phyloP scores from a whole-genome alignment of 1,284 basidiomycete species.

The Inonotus obliquus region DNA sequence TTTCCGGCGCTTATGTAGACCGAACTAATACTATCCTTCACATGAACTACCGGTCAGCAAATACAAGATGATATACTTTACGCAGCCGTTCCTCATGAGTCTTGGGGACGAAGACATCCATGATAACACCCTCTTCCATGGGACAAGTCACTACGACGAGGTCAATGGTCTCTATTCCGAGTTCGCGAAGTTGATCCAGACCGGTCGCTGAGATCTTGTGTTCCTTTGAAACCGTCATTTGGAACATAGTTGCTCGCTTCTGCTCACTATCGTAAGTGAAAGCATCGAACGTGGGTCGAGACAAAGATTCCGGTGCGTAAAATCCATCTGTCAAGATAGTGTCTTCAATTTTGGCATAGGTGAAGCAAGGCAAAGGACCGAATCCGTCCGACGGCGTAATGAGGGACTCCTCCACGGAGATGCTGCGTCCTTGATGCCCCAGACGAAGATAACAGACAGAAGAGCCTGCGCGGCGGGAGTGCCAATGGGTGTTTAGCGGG shows the following conservation, averaged over 20 bases:
- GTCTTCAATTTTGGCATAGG: background rate
- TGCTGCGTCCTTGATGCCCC: too few relatives aligned
- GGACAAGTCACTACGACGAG: background rate
- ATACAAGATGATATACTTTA: background rate
- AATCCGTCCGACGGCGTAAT: too few relatives aligned
- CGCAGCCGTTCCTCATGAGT: background rate
- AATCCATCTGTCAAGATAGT: background rate
- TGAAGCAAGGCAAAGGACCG: too few relatives aligned
- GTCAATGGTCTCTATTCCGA: background rate
- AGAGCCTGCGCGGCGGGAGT: background rate
- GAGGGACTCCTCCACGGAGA: too few relatives aligned
- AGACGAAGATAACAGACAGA: too few relatives aligned
- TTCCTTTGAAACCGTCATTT: background rate
- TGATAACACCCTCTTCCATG: background rate
- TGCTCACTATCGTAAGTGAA: background rate
- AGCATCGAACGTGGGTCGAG: background rate
- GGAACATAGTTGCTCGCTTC: background rate
- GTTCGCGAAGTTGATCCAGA: background rate
- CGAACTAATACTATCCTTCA: too few relatives aligned
- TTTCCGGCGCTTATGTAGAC: too few relatives aligned
- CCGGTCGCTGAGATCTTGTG: background rate
- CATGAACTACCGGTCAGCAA: too few relatives aligned
- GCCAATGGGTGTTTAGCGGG: background rate
- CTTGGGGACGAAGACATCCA: background rate
- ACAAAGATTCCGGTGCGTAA: background rate